Conservation (phyloP, 192 early-diverging fungal species). For the Coemansia reversa region DNA sequence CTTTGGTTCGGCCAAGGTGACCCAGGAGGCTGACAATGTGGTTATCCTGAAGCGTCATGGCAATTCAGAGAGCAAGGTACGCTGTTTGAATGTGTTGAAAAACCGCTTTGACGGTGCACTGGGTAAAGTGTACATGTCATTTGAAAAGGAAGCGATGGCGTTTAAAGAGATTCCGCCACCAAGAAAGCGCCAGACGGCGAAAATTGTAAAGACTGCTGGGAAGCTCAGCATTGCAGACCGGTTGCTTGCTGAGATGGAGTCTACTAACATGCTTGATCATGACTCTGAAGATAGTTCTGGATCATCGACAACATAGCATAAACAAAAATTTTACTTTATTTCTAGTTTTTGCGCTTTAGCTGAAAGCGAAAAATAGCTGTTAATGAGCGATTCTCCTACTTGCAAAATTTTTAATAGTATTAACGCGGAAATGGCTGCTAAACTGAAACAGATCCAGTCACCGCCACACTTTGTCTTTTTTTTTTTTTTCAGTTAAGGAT, state of each 20-base stretch:
- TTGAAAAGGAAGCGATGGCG: slow-evolving; percentile 29
- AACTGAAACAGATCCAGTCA: slow-evolving; percentile 26
- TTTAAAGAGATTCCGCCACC: slow-evolving; percentile 48
- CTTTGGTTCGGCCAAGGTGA: slow-evolving; percentile 72
- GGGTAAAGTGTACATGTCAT: slow-evolving; percentile 57
- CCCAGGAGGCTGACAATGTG: slow-evolving; percentile 78
- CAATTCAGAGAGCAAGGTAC: slow-evolving; percentile 34
- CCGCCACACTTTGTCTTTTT: slow-evolving; percentile 26
- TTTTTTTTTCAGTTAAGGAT: slow-evolving; percentile 24
- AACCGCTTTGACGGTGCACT: slow-evolving; percentile 72
- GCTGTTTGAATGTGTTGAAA: slow-evolving; percentile 65
- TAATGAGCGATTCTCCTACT: neutral
- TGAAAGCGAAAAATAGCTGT: neutral
- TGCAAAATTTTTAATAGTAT: neutral
- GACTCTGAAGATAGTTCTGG: neutral
- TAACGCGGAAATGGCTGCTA: neutral
- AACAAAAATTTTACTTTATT: neutral
- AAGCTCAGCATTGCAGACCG: slow-evolving; percentile 39
- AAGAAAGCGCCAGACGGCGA: slow-evolving; percentile 36
- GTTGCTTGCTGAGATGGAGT: slow-evolving; percentile 22
- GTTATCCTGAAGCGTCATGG: slow-evolving; percentile 62
- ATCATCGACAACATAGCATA: slow-evolving; percentile 2
- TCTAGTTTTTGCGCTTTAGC: neutral
- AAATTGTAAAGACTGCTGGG: slow-evolving; percentile 24
- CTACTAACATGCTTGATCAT: slow-evolving; percentile 2